Evolutionary conservation across 2,329 filamentous ascomycete species (phyloP).

Genomic region (Lanzia echinophila): DNA sequence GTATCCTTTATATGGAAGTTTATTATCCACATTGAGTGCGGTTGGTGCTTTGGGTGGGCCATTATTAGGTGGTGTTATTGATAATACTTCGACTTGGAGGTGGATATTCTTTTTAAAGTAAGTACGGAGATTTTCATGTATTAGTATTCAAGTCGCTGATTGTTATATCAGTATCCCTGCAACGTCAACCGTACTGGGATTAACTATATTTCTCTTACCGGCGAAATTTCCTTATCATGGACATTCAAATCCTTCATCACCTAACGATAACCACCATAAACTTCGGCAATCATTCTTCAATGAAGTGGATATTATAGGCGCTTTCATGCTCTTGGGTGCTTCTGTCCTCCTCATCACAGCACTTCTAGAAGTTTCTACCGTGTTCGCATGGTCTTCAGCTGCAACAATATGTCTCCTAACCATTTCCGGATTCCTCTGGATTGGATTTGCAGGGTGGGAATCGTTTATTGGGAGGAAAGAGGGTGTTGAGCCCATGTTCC

Average conservation of each 20-base stretch:
- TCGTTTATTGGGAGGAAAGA: conserved; percentile 8
- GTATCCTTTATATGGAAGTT: conserved; percentile 34
- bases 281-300: not conserved
- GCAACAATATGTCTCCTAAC: not conserved
- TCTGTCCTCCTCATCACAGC: not conserved
- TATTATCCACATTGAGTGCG: conserved; percentile 8
- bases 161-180: not conserved
- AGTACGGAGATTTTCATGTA: not conserved
- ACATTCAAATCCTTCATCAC: not conserved
- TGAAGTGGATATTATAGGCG: not conserved
- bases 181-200: not conserved
- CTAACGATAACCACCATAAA: not conserved
- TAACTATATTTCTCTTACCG: not conserved
- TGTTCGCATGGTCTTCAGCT: not conserved
- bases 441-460: conserved; percentile 31
- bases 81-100: conserved; percentile 30
- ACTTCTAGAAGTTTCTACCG: not conserved
- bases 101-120: conserved; percentile 18
- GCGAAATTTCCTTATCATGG: not conserved
- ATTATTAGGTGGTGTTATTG: conserved; percentile 29
- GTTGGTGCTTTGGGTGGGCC: conserved; percentile 24
- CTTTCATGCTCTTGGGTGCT: not conserved
- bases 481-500: conserved; percentile 15
- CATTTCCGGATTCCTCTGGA: conserved; percentile 6
- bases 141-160: not conserved